Evolutionary conservation across 2,329 filamentous ascomycete species (phyloP).

Genomic region (Alternaria consortialis): DNA sequence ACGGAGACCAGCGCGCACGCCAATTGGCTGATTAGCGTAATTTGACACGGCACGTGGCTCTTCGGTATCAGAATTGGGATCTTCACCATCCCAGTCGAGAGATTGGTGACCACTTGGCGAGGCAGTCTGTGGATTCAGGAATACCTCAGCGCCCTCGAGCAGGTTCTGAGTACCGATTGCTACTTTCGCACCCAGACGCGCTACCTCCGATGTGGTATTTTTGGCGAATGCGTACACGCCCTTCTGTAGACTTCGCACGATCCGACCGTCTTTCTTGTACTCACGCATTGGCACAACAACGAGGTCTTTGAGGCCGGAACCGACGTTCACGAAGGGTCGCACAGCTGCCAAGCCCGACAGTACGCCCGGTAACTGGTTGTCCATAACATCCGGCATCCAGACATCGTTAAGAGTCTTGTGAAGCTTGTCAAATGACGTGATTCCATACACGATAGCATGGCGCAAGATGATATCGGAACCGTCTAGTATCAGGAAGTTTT

Average conservation of each 20-base stretch:
- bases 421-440: constrained; percentile 88
- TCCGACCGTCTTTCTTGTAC: constrained; percentile 91
- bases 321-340: constrained; percentile 90
- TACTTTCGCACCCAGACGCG: constrained; percentile 91
- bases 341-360: constrained; percentile 89
- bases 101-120: constrained; percentile 29
- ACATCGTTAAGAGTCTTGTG: constrained; percentile 92
- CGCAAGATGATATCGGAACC: constrained; percentile 84
- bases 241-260: constrained; percentile 91
- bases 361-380: constrained; percentile 87
- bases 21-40: constrained; percentile 93
- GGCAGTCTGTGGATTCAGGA: constrained; percentile 63
- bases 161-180: constrained; percentile 95
- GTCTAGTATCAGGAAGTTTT: constrained; percentile 97
- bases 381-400: constrained; percentile 93
- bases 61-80: constrained; percentile 71
- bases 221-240: constrained; percentile 89
- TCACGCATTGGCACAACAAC: constrained; percentile 90
- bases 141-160: constrained; percentile 84
- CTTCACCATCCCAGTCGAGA: constrained; percentile 60
- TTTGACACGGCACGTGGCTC: constrained; percentile 82
- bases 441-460: constrained; percentile 91
- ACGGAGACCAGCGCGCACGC: constrained; percentile 83
- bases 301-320: constrained; percentile 84
- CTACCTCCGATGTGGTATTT: constrained; percentile 92